Percentiles rank a stretch among this genome's conserved stretches.
These are phyloP conservation scores for Pichia deserticola DNA, from an alignment of 805 yeast species.

Conservation along the genomic window DNA sequence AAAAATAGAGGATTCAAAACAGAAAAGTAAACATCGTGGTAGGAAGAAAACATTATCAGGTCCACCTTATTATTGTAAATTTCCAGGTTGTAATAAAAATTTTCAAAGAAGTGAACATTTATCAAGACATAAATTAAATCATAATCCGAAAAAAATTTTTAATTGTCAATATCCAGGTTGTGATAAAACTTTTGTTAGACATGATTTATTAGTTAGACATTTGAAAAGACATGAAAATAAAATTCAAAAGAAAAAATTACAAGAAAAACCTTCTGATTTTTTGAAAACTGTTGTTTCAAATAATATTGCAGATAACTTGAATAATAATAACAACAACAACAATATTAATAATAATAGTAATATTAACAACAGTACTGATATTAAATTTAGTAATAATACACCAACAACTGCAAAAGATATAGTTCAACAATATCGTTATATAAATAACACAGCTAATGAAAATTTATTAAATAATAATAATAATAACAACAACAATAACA, in stretches of 20 bases:
- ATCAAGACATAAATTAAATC: conserved; percentile 58
- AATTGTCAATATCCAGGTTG: conserved; percentile 42
- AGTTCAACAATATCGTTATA: conserved; percentile 16
- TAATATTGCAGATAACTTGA: not conserved
- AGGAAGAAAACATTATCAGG: conserved; percentile 16
- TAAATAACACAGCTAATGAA: not conserved
- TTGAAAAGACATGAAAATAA: conserved; percentile 33
- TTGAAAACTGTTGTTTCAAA: conserved; percentile 9
- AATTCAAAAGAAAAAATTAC: conserved; percentile 6
- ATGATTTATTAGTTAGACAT: conserved; percentile 46
- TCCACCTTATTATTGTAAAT: conserved; percentile 34
- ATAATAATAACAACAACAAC: not conserved
- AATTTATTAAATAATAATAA: no score
- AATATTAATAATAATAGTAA: conserved; percentile 5
- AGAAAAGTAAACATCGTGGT: conserved; percentile 8
- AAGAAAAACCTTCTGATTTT: conserved; percentile 2
- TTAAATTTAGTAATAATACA: no score
- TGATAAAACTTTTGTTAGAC: conserved; percentile 54
- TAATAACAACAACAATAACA: not conserved
- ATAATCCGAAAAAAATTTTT: conserved; percentile 47
- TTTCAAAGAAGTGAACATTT: conserved; percentile 59
- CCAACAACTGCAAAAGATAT: conserved; percentile 17
- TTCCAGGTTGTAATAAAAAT: conserved; percentile 44
- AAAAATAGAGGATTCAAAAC: not conserved
- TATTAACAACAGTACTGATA: no score